These are phyloP conservation scores for Pichia sp. DNA, from an alignment of 1,139 yeast genomes.

Conservation along the genomic window DNA sequence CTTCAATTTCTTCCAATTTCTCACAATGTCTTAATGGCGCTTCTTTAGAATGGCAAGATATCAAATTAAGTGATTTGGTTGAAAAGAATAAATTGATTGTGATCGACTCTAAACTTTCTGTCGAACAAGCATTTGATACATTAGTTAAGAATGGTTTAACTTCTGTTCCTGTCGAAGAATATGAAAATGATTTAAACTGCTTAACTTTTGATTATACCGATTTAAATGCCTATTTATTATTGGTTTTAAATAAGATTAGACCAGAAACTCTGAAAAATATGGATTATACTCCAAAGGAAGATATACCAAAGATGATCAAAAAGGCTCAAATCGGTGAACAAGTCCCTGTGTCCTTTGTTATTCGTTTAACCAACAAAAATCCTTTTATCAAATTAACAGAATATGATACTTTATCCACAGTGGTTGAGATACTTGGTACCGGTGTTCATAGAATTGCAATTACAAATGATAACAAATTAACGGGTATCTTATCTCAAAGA, in stretches of 20 bases:
- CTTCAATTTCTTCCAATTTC: constrained; percentile 31
- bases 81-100: constrained; percentile 76
- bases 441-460: constrained; percentile 95
- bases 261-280: constrained; percentile 32
- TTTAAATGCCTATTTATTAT: constrained; percentile 64
- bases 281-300: constrained; percentile 32
- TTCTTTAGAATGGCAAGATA: constrained; percentile 67
- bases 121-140: constrained; percentile 85
- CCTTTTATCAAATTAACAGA: constrained; percentile 79
- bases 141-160: constrained; percentile 72
- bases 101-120: constrained; percentile 63
- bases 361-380: constrained; percentile 78
- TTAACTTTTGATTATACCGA: constrained; percentile 90
- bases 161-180: constrained; percentile 72
- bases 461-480: constrained; percentile 51
- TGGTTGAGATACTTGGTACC: constrained; percentile 80
- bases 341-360: constrained; percentile 79
- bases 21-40: constrained; percentile 26
- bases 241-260: constrained; percentile 34
- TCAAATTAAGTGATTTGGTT: constrained; percentile 68
- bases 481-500: constrained; percentile 88
- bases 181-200: constrained; percentile 57
- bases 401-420: constrained; percentile 63
- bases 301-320: constrained; percentile 36
- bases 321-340: constrained; percentile 64